Conservation (phyloP, 768 basidiomycete species). For the Kwoniella heveanensis region DNA sequence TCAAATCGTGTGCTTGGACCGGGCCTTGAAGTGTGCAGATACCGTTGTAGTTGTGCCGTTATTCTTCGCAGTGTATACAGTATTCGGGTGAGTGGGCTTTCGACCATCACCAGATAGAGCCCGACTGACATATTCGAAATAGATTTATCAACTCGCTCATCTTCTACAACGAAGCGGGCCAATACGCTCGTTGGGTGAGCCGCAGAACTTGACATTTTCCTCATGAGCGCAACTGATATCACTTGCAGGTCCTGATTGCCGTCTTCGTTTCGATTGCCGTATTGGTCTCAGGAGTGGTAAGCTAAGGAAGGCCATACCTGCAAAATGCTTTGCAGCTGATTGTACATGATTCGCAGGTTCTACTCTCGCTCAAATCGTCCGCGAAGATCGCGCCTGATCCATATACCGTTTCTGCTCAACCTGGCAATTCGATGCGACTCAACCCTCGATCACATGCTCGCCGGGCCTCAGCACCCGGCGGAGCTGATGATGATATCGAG, state of each 20-base stretch:
- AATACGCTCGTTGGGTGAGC: slow-evolving; percentile 79
- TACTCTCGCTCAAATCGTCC: slow-evolving; percentile 76
- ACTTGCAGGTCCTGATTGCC: slow-evolving; percentile 64
- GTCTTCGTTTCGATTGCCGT: slow-evolving; percentile 84
- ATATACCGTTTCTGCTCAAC: slow-evolving; percentile 38
- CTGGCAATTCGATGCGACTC: slow-evolving; percentile 31
- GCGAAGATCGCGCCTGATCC: slow-evolving; percentile 45
- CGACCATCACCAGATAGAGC: background rate
- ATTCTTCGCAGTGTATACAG: slow-evolving; percentile 69
- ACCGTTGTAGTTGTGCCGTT: slow-evolving; percentile 78
- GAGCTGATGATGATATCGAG: slow-evolving; percentile 12
- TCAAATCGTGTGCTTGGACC: slow-evolving; percentile 90
- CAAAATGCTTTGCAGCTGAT: background rate
- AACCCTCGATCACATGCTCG: slow-evolving; percentile 24
- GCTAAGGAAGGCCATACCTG: slow-evolving; percentile 10
- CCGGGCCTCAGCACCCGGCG: slow-evolving; percentile 11
- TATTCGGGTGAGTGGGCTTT: slow-evolving; percentile 34
- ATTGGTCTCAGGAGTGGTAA: slow-evolving; percentile 79
- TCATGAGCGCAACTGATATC: background rate
- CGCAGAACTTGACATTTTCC: background rate
- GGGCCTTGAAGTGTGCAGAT: slow-evolving; percentile 81
- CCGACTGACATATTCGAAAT: too few species aligned
- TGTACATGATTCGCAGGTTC: too few species aligned
- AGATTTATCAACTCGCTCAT: slow-evolving; percentile 68
- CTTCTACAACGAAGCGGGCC: slow-evolving; percentile 81